Conservation (phyloP, 495 filamentous ascomycete genomes). For the Neurospora hispaniola region DNA sequence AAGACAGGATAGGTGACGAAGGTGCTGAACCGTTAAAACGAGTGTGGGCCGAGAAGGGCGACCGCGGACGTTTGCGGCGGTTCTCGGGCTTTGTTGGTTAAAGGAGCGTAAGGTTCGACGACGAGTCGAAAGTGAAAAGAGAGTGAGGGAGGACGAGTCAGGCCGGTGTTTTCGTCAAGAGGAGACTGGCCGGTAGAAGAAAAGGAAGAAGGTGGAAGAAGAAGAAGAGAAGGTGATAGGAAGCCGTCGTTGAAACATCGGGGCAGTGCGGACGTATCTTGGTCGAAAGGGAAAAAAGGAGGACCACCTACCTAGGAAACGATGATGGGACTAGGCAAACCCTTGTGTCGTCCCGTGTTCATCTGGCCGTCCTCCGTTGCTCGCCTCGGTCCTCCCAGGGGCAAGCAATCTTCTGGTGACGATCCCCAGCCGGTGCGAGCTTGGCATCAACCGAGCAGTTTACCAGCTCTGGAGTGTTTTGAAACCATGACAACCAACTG, state of each 20-base stretch:
- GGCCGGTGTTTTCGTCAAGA: background rate
- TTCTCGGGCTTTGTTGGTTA: background rate
- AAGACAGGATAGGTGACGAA: background rate
- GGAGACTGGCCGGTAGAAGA: slow-evolving; percentile 1
- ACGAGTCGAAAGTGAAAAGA: background rate
- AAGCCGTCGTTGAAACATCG: slow-evolving; percentile 2
- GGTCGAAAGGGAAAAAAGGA: background rate
- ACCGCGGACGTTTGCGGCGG: background rate
- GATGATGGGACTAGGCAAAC: background rate
- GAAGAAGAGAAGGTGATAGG: background rate
- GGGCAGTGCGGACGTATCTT: background rate
- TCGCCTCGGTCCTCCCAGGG: background rate
- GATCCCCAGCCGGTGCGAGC: background rate
- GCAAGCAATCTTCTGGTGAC: background rate
- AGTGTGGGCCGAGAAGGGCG: background rate
- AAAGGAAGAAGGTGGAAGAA: background rate
- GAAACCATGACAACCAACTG: background rate
- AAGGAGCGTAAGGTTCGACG: slow-evolving; percentile 1
- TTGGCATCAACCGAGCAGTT: background rate
- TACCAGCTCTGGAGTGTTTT: background rate
- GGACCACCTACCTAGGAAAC: background rate
- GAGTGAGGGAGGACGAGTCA: background rate
- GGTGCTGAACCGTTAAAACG: background rate
- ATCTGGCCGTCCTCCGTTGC: background rate
- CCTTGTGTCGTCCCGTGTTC: background rate